phyloP scores from a whole-genome alignment of 2,329 filamentous ascomycete species.

The Falciphora oryzae region DNA sequence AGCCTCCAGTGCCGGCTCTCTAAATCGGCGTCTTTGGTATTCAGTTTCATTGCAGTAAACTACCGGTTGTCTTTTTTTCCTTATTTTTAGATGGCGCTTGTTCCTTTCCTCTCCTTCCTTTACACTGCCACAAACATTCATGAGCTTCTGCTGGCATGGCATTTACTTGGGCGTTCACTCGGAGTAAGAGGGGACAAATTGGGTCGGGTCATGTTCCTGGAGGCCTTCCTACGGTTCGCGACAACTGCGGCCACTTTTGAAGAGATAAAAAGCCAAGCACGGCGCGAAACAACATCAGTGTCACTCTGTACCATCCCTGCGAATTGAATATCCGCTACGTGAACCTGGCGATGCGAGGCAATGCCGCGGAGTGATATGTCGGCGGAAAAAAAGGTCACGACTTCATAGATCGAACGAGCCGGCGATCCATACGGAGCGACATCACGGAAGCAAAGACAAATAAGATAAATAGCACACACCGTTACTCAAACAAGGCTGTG shows the following conservation, averaged over 20 bases:
- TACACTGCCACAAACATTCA: neutral
- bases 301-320: too few relatives aligned
- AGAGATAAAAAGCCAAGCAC: neutral
- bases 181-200: neutral
- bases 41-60: neutral
- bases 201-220: neutral
- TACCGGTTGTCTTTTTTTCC: neutral
- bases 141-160: neutral
- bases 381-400: neutral
- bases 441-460: neutral
- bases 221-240: neutral
- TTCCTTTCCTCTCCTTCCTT: neutral
- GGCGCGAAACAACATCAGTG: neutral
- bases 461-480: neutral
- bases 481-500: neutral
- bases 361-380: neutral
- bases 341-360: neutral
- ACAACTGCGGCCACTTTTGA: neutral
- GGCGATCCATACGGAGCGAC: too few relatives aligned
- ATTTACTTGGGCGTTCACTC: neutral
- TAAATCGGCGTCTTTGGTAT: neutral
- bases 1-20: conserved; percentile 1
- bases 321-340: neutral
- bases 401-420: neutral
- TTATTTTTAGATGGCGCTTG: neutral